A percentile compares a stretch with the other conserved stretches of the same genome.
Conservation (phyloP, 768 basidiomycete species). For the Termitomyces sp. region DNA sequence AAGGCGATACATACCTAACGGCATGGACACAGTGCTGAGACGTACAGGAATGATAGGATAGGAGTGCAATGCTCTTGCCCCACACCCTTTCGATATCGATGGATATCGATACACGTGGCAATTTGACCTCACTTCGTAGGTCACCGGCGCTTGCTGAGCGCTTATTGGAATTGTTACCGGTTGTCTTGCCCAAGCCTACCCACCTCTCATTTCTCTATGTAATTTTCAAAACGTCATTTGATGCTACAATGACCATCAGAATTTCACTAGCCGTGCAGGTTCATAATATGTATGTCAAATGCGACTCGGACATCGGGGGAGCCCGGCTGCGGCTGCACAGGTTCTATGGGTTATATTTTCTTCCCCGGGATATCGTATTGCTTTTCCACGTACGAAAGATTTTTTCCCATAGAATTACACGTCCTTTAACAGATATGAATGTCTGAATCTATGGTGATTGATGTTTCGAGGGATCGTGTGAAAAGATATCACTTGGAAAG, state of each 20-base stretch:
- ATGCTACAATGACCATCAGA: not conserved
- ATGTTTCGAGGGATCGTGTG: not conserved
- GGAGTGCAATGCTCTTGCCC: not conserved
- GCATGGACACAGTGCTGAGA: not conserved
- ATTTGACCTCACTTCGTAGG: not conserved
- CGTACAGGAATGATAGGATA: not conserved
- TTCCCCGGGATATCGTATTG: not conserved
- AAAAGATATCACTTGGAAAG: not conserved
- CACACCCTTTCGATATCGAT: not conserved
- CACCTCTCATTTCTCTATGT: too few relatives aligned
- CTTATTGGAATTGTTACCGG: not conserved
- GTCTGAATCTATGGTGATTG: not conserved
- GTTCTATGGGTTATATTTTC: not conserved
- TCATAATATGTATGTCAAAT: not conserved
- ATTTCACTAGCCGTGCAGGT: not conserved
- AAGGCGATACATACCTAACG: not conserved
- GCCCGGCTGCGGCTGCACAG: not conserved
- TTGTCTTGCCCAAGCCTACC: not conserved
- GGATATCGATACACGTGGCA: not conserved
- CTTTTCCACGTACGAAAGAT: not conserved
- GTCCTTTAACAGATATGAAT: not conserved
- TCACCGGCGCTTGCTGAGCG: not conserved
- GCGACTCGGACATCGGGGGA: not conserved
- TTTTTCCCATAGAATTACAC: not conserved
- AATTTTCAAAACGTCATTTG: not conserved